Percentiles rank a stretch among this genome's conserved stretches.
phyloP scores from a whole-genome alignment of 1,284 basidiomycete species.

The Ustilago nuda region DNA sequence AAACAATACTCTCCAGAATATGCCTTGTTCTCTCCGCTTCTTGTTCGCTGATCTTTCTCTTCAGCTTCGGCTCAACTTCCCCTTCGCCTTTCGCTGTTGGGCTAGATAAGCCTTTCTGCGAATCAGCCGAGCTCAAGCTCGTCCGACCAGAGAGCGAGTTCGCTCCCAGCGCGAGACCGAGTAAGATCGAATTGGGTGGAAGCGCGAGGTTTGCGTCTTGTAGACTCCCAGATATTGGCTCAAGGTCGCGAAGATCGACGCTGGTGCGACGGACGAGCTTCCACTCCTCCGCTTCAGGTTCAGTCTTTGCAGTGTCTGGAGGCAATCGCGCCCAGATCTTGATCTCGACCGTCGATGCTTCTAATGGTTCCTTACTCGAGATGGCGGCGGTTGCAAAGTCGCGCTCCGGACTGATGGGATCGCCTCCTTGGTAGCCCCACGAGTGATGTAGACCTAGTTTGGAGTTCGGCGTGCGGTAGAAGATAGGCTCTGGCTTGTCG shows the following conservation, averaged over 20 bases:
- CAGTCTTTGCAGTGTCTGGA: not conserved
- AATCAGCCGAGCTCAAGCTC: conserved; percentile 6
- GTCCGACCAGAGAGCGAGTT: conserved; percentile 40
- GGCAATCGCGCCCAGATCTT: conserved; percentile 29
- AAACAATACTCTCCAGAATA: conserved; percentile 36
- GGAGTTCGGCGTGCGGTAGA: conserved; percentile 31
- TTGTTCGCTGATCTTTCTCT: conserved; percentile 26
- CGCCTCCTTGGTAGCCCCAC: conserved; percentile 40
- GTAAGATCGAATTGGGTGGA: conserved; percentile 38
- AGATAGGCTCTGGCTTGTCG: not conserved
- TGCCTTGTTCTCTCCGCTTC: conserved; percentile 35
- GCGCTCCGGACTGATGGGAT: conserved; percentile 35
- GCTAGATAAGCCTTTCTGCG: not conserved
- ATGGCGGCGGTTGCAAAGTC: conserved; percentile 17
- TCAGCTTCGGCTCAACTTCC: conserved; percentile 15
- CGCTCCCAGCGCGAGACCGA: conserved; percentile 38
- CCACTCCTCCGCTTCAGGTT: conserved; percentile 13
- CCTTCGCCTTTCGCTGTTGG: not conserved
- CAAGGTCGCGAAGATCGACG: conserved; percentile 41
- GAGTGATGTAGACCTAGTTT: conserved; percentile 47
- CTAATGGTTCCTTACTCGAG: not conserved
- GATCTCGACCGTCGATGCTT: conserved; percentile 19
- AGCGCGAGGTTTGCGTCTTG: conserved; percentile 18
- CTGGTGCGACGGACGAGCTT: conserved; percentile 30
- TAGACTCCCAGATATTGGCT: conserved; percentile 27